phyloP scores from a whole-genome alignment of 768 basidiomycete species.

The Nidularia sp. region DNA sequence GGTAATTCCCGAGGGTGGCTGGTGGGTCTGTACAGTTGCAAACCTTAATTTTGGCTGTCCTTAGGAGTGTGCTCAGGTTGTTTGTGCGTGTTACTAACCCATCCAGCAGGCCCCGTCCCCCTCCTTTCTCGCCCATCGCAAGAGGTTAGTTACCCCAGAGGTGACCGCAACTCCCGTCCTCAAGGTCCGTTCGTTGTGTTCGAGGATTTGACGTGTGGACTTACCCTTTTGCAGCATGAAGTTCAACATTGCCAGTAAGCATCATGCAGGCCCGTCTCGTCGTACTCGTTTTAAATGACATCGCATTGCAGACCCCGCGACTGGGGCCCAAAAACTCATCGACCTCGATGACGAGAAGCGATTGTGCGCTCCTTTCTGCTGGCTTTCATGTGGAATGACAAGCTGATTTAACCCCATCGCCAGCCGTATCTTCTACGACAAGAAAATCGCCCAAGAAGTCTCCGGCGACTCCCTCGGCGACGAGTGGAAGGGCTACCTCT shows the following conservation, averaged over 20 bases:
- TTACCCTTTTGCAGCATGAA: conserved; percentile 65
- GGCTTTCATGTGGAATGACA: neutral
- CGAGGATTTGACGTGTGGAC: conserved; percentile 4
- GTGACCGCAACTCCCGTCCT: conserved; percentile 31
- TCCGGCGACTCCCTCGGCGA: conserved; percentile 87
- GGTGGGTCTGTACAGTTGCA: conserved; percentile 52
- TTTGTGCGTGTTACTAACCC: conserved; percentile 28
- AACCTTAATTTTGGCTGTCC: conserved; percentile 45
- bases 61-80: conserved; percentile 14
- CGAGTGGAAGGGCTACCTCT: conserved; percentile 95
- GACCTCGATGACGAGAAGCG: conserved; percentile 90
- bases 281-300: too few species aligned
- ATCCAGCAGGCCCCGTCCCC: conserved; percentile 18
- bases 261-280: neutral
- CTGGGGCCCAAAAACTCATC: conserved; percentile 94
- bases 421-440: conserved; percentile 95
- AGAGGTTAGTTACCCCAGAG: conserved; percentile 39
- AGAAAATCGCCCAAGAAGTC: conserved; percentile 95
- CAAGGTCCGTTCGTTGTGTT: conserved; percentile 20
- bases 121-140: conserved; percentile 25
- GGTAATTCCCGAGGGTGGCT: conserved; percentile 42
- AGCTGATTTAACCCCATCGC: neutral
- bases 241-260: conserved; percentile 94
- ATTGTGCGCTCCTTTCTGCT: conserved; percentile 46
- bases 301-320: conserved; percentile 74